Percentiles rank a stretch among this genome's conserved stretches.
Conservation (phyloP, 495 filamentous ascomycete species). For the Neurospora sp. region DNA sequence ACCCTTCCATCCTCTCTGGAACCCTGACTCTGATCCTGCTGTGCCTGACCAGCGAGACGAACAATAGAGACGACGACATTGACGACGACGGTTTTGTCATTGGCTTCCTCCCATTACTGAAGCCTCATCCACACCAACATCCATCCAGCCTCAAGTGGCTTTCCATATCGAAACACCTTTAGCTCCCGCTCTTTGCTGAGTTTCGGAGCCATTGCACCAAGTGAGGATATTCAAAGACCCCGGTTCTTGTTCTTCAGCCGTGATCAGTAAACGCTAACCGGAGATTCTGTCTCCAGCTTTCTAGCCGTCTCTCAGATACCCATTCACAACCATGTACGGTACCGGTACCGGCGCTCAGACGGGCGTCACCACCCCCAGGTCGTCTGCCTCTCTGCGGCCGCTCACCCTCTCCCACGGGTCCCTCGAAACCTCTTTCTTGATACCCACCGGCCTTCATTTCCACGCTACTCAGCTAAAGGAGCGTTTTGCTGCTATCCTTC, state of each 20-base stretch:
- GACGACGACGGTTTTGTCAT: background rate
- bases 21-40: background rate
- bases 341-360: conserved; percentile 75
- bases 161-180: background rate
- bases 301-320: conserved; percentile 14
- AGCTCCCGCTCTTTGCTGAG: conserved; percentile 32
- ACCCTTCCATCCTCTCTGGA: background rate
- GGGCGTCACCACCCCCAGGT: conserved; percentile 89
- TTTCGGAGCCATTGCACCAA: conserved; percentile 19
- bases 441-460: conserved; percentile 90
- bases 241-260: background rate
- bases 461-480: conserved; percentile 89
- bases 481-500: conserved; percentile 71
- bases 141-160: background rate
- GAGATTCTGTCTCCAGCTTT: background rate
- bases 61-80: background rate
- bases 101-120: background rate
- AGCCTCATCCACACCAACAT: background rate
- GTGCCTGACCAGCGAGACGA: background rate
- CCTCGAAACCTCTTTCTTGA: conserved; percentile 87
- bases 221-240: background rate
- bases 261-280: background rate
- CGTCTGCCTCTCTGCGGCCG: conserved; percentile 76
- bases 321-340: conserved; percentile 62
- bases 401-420: conserved; percentile 84